A percentile compares a stretch with the other conserved stretches of the same genome.
phyloP scores from a whole-genome alignment of 73 alveolate genomes.

The Paramecium octaurelia region DNA sequence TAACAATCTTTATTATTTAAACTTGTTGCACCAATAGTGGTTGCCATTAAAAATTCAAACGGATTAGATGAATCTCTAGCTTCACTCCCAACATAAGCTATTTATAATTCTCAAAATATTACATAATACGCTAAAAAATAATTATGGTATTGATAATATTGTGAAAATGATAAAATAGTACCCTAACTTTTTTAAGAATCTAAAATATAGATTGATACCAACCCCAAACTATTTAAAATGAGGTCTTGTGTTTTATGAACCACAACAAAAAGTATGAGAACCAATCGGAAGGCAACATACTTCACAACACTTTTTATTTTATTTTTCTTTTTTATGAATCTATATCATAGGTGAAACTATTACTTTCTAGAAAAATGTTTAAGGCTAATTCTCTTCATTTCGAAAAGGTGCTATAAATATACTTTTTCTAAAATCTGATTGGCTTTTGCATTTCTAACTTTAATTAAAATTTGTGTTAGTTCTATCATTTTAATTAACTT shows the following conservation, averaged over 20 bases:
- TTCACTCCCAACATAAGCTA: neutral
- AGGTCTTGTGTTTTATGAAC: neutral
- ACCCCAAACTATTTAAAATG: neutral
- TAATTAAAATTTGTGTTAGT: neutral
- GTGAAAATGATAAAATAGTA: neutral
- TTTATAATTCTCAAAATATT: neutral
- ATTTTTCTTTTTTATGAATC: neutral
- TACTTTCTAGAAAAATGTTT: neutral
- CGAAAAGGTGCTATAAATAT: neutral
- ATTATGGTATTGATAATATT: neutral
- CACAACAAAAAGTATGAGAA: neutral
- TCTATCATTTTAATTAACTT: neutral
- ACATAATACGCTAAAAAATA: slow-evolving; percentile 1
- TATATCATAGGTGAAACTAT: neutral
- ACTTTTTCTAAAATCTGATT: neutral
- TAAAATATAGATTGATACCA: neutral
- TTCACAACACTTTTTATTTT: neutral
- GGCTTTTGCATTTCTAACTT: neutral
- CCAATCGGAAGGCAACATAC: slow-evolving; percentile 2
- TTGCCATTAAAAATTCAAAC: neutral
- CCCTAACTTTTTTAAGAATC: neutral
- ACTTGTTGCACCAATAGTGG: slow-evolving; percentile 31
- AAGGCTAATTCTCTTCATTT: neutral
- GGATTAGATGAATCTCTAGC: neutral
- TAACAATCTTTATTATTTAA: slow-evolving; percentile 1